These are phyloP conservation scores for Lactarius tabidus DNA, from an alignment of 768 basidiomycete genomes.

Conservation along the genomic window DNA sequence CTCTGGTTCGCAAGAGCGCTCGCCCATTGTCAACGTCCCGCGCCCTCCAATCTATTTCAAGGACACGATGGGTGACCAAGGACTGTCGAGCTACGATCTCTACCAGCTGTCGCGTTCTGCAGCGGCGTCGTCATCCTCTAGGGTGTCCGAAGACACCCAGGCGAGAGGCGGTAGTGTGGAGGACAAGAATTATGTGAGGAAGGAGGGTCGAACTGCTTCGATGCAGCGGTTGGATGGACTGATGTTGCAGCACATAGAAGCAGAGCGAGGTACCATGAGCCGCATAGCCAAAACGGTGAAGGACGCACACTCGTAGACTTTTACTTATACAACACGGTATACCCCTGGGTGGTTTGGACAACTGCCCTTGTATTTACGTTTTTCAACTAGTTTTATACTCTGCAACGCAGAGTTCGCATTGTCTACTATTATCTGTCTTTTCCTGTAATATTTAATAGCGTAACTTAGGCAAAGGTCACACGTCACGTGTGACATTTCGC, in stretches of 20 bases:
- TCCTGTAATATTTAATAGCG: constrained; percentile 12
- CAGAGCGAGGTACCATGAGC: constrained; percentile 75
- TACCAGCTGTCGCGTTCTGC: constrained; percentile 15
- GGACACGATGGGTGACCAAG: constrained; percentile 18
- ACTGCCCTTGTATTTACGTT: constrained; percentile 1
- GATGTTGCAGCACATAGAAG: constrained; percentile 77
- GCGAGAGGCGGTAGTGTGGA: constrained; percentile 17
- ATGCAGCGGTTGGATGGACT: constrained; percentile 70
- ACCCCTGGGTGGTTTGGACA: constrained; percentile 19
- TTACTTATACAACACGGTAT: constrained; percentile 16
- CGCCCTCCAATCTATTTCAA: constrained; percentile 24
- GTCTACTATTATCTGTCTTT: constrained; percentile 6
- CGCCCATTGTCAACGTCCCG: constrained; percentile 17
- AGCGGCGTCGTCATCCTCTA: constrained; percentile 6
- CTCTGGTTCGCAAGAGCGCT: constrained; percentile 17
- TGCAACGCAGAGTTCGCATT: constrained; percentile 13
- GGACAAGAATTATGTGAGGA: constrained; percentile 22
- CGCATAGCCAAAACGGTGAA: constrained; percentile 54
- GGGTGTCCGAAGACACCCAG: constrained; percentile 14
- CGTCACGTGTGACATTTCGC: neutral
- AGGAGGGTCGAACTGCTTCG: constrained; percentile 51
- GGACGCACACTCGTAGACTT: constrained; percentile 22
- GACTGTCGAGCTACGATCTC: constrained; percentile 21
- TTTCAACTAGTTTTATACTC: constrained; percentile 5
- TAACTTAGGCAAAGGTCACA: too few relatives aligned